Base-by-base conservation (phyloP, 2,329 filamentous ascomycete species). In the Fusarium verticillioides region DNA sequence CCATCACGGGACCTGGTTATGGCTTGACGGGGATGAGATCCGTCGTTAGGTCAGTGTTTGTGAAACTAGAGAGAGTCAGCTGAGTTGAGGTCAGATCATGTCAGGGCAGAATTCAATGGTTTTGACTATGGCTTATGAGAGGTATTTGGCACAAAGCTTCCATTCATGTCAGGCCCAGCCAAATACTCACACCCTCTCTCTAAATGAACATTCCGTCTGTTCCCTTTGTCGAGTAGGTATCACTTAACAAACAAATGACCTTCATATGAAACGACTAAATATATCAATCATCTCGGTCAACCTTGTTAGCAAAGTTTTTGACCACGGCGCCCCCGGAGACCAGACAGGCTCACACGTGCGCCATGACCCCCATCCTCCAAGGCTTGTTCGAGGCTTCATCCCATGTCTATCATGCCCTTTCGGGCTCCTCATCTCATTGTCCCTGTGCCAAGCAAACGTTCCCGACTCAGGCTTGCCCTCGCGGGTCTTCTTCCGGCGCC, bases 401-500 rank as follows among this genome's bases (percentile, higher is more conserved):
- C 54, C 47, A 49, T 68, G 66, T 47, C 47, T 52, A 39, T 52
- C 49, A 66, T 67, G 34, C 63, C 53, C 39, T 30, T 52, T 36
- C 32, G 23, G n/a, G 49, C 49, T 50, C 64, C 57, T 64, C 60
- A 42, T 40, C 60, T 37, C 50, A 30, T n/a, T 40, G 23, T 43
- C 63, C 47, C 39, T 56, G 49, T 60, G 59, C 69, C 69, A 69
- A 63, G 72, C 60, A 46, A 64, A 61, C 47, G 61, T 61, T 52
- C 53, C 67, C 61, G 73, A 77, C 72, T 77, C 75, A 66, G 54
- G 40, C 42, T 43, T 40, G 30, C 43, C 26, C 66, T 19, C 75
- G 69, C 72, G 76, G 76, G 59, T 50, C 67, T 23, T 57, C 66
- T 78, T 77, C 76, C 76, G 76, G 74, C 37, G 60, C 66, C 66